Evolutionary conservation across 768 basidiomycete species (phyloP).

Genomic region (Omphalotus guepiniiformis): DNA sequence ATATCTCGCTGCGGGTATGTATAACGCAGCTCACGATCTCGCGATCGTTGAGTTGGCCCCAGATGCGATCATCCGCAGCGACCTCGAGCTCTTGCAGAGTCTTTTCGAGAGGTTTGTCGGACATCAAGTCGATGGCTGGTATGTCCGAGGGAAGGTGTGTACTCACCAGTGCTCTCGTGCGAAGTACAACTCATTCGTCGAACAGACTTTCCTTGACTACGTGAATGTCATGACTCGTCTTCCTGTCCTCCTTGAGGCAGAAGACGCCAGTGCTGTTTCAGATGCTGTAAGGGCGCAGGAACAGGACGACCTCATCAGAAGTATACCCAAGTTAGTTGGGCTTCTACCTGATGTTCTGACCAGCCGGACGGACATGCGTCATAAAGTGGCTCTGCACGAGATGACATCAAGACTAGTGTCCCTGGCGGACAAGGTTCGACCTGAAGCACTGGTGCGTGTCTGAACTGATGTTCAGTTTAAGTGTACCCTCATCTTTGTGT

Average conservation of each 20-base stretch:
- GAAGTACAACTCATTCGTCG: neutral
- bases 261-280: conserved; percentile 33
- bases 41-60: conserved; percentile 86
- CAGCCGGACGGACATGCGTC: conserved; percentile 54
- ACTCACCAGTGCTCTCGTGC: neutral
- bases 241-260: conserved; percentile 41
- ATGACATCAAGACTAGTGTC: conserved; percentile 65
- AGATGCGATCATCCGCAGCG: conserved; percentile 74
- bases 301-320: conserved; percentile 55
- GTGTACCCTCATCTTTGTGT: conserved; percentile 8
- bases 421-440: conserved; percentile 55
- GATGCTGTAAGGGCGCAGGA: conserved; percentile 47
- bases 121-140: conserved; percentile 68
- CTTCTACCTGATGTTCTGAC: conserved; percentile 65
- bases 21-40: conserved; percentile 74
- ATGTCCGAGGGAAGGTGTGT: conserved; percentile 74
- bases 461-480: conserved; percentile 1
- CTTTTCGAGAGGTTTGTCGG: conserved; percentile 66
- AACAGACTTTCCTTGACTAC: conserved; percentile 70
- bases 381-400: conserved; percentile 65
- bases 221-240: conserved; percentile 57
- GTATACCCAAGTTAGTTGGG: conserved; percentile 60
- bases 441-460: conserved; percentile 52
- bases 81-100: conserved; percentile 57
- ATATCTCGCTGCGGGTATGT: conserved; percentile 65